phyloP scores from a whole-genome alignment of 2,329 filamentous ascomycete species.

The Neopestalotiopsis sp. region DNA sequence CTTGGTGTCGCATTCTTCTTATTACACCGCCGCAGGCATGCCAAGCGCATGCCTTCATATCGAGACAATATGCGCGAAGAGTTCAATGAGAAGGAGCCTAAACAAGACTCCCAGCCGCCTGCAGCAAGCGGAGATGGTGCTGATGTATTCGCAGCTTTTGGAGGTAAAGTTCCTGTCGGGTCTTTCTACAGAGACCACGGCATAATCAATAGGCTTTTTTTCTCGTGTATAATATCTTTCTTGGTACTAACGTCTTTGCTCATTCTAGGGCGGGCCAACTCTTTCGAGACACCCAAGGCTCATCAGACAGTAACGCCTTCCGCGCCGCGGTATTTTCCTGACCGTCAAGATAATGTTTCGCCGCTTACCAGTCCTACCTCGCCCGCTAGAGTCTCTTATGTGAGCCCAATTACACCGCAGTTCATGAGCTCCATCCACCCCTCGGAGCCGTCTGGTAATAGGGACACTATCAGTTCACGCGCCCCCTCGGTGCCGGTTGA shows the following conservation, averaged over 20 bases:
- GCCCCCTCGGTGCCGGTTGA: neutral
- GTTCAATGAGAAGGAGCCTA: conserved; percentile 21
- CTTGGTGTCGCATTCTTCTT: conserved; percentile 28
- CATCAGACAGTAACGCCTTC: neutral
- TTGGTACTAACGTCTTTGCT: neutral
- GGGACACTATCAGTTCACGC: neutral
- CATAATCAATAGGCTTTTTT: neutral
- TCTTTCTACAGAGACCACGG: no score
- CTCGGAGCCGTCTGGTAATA: neutral
- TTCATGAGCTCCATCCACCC: neutral
- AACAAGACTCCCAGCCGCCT: conserved; percentile 11
- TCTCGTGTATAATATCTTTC: neutral
- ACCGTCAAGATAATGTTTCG: neutral
- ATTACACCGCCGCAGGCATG: conserved; percentile 27
- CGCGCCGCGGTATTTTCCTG: neutral
- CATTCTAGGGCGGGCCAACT: conserved; percentile 14
- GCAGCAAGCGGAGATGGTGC: conserved; percentile 29
- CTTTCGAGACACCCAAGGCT: neutral
- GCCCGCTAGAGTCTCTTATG: neutral
- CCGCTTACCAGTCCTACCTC: neutral
- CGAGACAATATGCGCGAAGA: conserved; percentile 18
- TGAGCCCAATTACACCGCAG: conserved; percentile 17
- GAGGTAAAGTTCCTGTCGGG: conserved; percentile 42
- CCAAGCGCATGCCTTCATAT: conserved; percentile 23
- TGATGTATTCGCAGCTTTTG: conserved; percentile 50